These are phyloP conservation scores for Yamadazyma spencermartinsiae DNA, from an alignment of 1,139 yeast genomes.

Conservation along the genomic window DNA sequence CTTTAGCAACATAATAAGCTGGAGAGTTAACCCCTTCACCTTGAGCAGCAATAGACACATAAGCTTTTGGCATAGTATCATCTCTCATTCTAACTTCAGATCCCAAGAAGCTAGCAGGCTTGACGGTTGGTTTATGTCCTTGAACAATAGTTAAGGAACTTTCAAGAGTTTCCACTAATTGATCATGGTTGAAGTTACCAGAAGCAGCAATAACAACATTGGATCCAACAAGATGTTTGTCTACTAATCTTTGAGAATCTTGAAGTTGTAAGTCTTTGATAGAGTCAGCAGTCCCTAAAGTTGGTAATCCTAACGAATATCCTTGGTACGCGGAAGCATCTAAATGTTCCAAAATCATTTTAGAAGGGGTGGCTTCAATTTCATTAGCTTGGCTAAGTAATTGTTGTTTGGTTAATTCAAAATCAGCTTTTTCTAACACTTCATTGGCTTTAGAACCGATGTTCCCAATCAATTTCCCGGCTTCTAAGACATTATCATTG, in stretches of 20 bases:
- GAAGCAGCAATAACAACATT: slow-evolving; percentile 71
- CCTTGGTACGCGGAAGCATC: slow-evolving; percentile 84
- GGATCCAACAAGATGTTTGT: slow-evolving; percentile 57
- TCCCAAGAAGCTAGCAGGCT: slow-evolving; percentile 69
- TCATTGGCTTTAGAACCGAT: slow-evolving; percentile 38
- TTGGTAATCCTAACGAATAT: slow-evolving; percentile 74
- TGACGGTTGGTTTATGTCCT: slow-evolving; percentile 56
- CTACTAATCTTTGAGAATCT: slow-evolving; percentile 59
- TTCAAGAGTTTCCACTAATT: slow-evolving; percentile 64
- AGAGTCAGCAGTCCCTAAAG: slow-evolving; percentile 68
- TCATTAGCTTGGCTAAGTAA: slow-evolving; percentile 40
- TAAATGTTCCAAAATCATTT: slow-evolving; percentile 68
- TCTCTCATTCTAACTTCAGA: slow-evolving; percentile 87
- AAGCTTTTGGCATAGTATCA: slow-evolving; percentile 79
- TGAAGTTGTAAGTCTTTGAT: slow-evolving; percentile 53
- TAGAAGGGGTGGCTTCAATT: slow-evolving; percentile 46
- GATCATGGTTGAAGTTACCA: slow-evolving; percentile 71
- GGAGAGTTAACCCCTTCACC: slow-evolving; percentile 68
- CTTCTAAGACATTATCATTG: slow-evolving; percentile 43
- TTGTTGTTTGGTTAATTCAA: slow-evolving; percentile 35
- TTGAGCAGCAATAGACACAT: slow-evolving; percentile 70
- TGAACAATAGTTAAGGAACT: slow-evolving; percentile 45
- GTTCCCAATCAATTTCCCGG: slow-evolving; percentile 39
- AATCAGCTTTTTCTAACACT: slow-evolving; percentile 34
- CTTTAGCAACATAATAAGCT: slow-evolving; percentile 67